Conservation (phyloP, 2,329 filamentous ascomycete genomes). For the Aspergillus neoniger region DNA sequence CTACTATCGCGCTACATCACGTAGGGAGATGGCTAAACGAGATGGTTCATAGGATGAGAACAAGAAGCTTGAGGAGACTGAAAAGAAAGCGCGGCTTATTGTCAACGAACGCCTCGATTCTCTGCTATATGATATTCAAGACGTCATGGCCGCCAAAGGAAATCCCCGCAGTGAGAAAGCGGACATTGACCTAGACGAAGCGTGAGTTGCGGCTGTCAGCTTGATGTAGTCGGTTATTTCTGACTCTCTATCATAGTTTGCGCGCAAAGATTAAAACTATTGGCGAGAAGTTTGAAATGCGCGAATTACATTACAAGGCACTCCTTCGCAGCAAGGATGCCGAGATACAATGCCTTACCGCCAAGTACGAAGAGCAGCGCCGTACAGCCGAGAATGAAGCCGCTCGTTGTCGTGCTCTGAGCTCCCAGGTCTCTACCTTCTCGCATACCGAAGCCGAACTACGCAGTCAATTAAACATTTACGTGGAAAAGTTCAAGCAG, state of each 20-base stretch:
- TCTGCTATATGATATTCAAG: constrained; percentile 80
- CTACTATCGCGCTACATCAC: background rate
- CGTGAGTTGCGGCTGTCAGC: constrained; percentile 59
- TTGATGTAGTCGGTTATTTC: constrained; percentile 6
- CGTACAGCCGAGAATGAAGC: constrained; percentile 83
- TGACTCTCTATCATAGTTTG: constrained; percentile 43
- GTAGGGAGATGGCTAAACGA: constrained; percentile 16
- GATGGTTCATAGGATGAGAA: constrained; percentile 72
- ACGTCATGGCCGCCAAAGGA: constrained; percentile 83
- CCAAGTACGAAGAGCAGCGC: constrained; percentile 84
- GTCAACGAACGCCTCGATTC: constrained; percentile 83
- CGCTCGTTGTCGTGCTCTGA: constrained; percentile 78
- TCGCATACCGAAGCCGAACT: constrained; percentile 94
- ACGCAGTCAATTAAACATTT: constrained; percentile 92
- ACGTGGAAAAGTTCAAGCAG: constrained; percentile 99
- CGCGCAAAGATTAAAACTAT: constrained; percentile 84
- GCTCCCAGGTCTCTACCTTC: constrained; percentile 89
- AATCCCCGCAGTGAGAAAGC: constrained; percentile 77
- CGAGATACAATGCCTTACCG: constrained; percentile 89
- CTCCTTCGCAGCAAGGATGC: constrained; percentile 92
- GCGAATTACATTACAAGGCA: constrained; percentile 91
- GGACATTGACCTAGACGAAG: constrained; percentile 84
- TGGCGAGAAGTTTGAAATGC: constrained; percentile 93
- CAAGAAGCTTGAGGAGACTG: constrained; percentile 82
- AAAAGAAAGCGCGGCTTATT: constrained; percentile 77